A percentile compares a stretch with the other conserved stretches of the same genome.
phyloP scores from a whole-genome alignment of 495 filamentous ascomycete genomes.

The Aspergillus biplanus region DNA sequence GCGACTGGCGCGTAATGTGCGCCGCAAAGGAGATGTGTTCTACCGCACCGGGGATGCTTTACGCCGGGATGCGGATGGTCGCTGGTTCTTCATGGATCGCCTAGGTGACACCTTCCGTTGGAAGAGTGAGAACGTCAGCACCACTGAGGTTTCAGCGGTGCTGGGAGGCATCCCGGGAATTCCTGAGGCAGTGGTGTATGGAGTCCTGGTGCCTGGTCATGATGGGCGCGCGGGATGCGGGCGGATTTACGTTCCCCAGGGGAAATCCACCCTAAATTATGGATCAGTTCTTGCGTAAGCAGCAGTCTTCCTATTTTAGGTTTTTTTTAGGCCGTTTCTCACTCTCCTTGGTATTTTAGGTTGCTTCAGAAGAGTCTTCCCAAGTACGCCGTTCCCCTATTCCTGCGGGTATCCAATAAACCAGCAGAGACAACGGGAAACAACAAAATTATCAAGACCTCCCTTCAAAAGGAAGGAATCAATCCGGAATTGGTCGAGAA shows the following conservation, averaged over 20 bases:
- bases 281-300: neutral
- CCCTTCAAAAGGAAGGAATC: neutral
- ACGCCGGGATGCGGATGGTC: neutral
- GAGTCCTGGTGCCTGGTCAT: neutral
- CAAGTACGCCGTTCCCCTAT: neutral
- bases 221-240: neutral
- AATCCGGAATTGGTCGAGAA: neutral
- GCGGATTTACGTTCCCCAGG: neutral
- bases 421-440: neutral
- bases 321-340: neutral
- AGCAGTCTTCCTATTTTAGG: neutral
- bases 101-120: neutral
- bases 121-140: neutral
- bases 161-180: neutral
- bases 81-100: neutral
- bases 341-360: neutral
- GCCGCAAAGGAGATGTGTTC: neutral
- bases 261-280: neutral
- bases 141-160: neutral
- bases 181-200: neutral
- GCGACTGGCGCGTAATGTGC: neutral
- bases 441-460: neutral
- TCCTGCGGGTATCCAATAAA: neutral
- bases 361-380: neutral
- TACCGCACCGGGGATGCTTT: neutral